Conservation (phyloP, 371 early-diverging fungal species). For the Mortierella sp. region DNA sequence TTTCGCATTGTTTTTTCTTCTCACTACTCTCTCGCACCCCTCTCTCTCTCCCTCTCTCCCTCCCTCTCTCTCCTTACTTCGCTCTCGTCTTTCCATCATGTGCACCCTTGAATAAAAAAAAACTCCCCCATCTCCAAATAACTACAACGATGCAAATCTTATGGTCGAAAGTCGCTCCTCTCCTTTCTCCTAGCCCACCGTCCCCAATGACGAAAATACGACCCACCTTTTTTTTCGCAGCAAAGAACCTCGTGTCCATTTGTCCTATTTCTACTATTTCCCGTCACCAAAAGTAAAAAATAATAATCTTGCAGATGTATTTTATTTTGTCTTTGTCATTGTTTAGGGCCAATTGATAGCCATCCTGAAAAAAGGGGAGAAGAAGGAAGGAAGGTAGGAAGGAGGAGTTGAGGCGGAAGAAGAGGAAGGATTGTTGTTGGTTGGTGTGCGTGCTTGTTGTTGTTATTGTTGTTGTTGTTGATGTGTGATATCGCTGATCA, state of each 20-base stretch:
- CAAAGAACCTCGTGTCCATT: background rate
- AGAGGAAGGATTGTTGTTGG: background rate
- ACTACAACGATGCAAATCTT: no score
- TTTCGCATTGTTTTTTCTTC: conserved; percentile 8
- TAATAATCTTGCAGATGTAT: background rate
- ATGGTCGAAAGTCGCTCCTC: conserved; percentile 15
- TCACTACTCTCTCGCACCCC: background rate
- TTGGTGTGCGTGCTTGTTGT: background rate
- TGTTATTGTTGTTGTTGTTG: background rate
- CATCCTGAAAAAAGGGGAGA: background rate
- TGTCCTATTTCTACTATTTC: background rate
- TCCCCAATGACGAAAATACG: background rate
- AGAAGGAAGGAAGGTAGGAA: background rate
- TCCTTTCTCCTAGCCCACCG: background rate
- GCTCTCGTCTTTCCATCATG: background rate
- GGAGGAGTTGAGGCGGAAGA: background rate
- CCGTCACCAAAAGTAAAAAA: background rate
- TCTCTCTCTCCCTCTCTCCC: background rate
- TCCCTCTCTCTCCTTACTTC: background rate
- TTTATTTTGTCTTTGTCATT: background rate
- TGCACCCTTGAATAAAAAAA: background rate
- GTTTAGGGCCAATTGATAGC: background rate
- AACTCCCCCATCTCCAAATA: background rate
- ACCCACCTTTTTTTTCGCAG: background rate
- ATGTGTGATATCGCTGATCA: background rate